A percentile compares a stretch with the other conserved stretches of the same genome.
Evolutionary conservation across 768 basidiomycete species (phyloP).

Genomic region (Suillus subluteus): DNA sequence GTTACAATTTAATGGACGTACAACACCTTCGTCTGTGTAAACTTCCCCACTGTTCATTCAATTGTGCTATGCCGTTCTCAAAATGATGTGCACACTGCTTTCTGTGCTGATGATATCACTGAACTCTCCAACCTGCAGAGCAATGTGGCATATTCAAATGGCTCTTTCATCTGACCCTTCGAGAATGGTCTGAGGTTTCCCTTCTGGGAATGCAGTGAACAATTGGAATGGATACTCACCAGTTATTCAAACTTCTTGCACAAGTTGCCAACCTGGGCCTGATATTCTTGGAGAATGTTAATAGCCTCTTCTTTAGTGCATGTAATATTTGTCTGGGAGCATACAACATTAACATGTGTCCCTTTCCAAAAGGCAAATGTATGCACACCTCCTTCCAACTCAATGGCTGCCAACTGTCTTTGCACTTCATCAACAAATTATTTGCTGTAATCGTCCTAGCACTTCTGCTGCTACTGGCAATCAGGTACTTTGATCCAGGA

Average conservation of each 20-base stretch:
- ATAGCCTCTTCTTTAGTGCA: constrained; percentile 90
- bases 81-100: constrained; percentile 92
- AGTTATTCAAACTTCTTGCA: constrained; percentile 72
- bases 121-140: constrained; percentile 71
- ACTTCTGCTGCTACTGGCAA: constrained; percentile 26
- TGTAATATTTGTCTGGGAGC: constrained; percentile 69
- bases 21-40: constrained; percentile 5
- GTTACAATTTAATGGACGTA: constrained; percentile 6
- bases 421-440: constrained; percentile 93
- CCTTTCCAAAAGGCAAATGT: constrained; percentile 8
- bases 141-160: constrained; percentile 92
- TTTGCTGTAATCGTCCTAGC: constrained; percentile 82
- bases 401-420: constrained; percentile 72
- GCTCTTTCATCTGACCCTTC: constrained; percentile 92
- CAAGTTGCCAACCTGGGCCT: constrained; percentile 40
- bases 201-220: constrained; percentile 76
- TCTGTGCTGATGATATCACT: constrained; percentile 87
- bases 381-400: constrained; percentile 82
- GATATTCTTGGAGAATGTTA: constrained; percentile 67
- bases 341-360: constrained; percentile 6
- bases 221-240: constrained; percentile 82
- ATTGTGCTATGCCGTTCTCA: constrained; percentile 68
- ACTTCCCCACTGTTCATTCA: constrained; percentile 8
- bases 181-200: constrained; percentile 92
- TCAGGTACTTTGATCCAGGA: constrained; percentile 64